A percentile compares a stretch with the other conserved stretches of the same genome.
These are phyloP conservation scores for Aphanomyces stellatus DNA, from an alignment of 352 stramenopile genomes.

Conservation along the genomic window DNA sequence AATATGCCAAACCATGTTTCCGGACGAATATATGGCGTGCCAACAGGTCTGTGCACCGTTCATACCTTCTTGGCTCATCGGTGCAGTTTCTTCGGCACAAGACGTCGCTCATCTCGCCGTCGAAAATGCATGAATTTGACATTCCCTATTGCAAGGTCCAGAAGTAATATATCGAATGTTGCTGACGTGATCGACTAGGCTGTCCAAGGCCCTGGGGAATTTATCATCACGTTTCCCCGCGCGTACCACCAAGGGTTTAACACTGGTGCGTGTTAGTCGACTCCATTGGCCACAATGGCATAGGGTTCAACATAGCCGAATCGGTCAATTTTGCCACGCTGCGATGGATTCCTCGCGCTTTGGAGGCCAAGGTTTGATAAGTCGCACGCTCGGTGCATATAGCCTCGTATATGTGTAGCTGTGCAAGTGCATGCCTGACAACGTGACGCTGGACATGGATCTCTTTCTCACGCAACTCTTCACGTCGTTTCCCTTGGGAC, in stretches of 20 bases:
- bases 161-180: no score
- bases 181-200: no score
- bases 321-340: slow-evolving; percentile 86
- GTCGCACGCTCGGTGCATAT: background rate
- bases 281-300: background rate
- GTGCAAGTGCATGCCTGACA: slow-evolving; percentile 80
- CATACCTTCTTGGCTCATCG: background rate
- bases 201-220: slow-evolving; percentile 82
- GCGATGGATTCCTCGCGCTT: slow-evolving; percentile 69
- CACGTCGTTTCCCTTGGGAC: slow-evolving; percentile 24
- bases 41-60: slow-evolving; percentile 32
- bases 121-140: slow-evolving; percentile 66
- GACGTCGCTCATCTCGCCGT: slow-evolving; percentile 84
- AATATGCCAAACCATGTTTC: slow-evolving; percentile 77
- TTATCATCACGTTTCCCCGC: slow-evolving; percentile 88
- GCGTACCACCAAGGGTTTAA: slow-evolving; percentile 88
- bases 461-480: slow-evolving; percentile 67
- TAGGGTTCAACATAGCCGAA: slow-evolving; percentile 88
- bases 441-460: slow-evolving; percentile 82
- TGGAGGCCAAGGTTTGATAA: slow-evolving; percentile 56
- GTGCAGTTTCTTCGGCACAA: slow-evolving; percentile 89
- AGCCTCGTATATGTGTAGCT: no score
- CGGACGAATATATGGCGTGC: slow-evolving; percentile 78
- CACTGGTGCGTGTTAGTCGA: slow-evolving; percentile 33
- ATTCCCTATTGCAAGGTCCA: slow-evolving; percentile 70